Base-by-base conservation (phyloP, 202 grass and related monocot genomes). In the Panicum hallii region DNA sequence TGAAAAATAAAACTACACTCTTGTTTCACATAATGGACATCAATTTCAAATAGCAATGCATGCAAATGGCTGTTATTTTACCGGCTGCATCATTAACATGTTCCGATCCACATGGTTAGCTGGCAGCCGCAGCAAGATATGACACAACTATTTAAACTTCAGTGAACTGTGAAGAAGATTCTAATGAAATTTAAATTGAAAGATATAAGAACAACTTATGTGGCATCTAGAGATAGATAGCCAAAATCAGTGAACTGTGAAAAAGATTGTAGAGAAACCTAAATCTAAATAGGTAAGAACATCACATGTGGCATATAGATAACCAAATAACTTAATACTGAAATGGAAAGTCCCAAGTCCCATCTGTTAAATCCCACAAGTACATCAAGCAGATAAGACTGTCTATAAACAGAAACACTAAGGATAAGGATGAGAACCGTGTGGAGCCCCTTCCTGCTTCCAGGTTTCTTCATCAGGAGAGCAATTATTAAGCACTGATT, bases 401-500 rank as follows among this genome's bases (percentile, higher is more conserved):
- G 42, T 70, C 80, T 69, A 80, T 63, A 83, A 55, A 75, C 68
- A 63, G 84, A 86, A 83, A 78, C 20, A 63, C 6, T 17, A 87
- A 6, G 32, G 74, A 83, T 83, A 74, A 84, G 61, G 53, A 87
- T 79, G 75, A 80, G 89, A 56, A 80, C 80, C 68, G 75, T 63
- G 89, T 68, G 68, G 53, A 66, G 30, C 55, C 65, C 82, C 40
- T 56, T 30, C 30, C 12, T 53, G 19, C 70, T 7, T 54, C 30
- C 88, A 83, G 69, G 79, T 83, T 87, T 74, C 88, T 70, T 13
- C 17, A 80, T 87, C 3, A 11, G 68, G 84, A 74, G 58, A 74
- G 14, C 74, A 83, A 87, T 83, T 61, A 87, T 79, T 83, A 72
- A 36, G 83, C 28, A 16, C 4, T 4, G 68, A 40, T 75, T 90